Percentiles rank a stretch among this genome's conserved stretches.
phyloP scores from a whole-genome alignment of 805 yeast species.

The Lipomyces yamanashiensis region DNA sequence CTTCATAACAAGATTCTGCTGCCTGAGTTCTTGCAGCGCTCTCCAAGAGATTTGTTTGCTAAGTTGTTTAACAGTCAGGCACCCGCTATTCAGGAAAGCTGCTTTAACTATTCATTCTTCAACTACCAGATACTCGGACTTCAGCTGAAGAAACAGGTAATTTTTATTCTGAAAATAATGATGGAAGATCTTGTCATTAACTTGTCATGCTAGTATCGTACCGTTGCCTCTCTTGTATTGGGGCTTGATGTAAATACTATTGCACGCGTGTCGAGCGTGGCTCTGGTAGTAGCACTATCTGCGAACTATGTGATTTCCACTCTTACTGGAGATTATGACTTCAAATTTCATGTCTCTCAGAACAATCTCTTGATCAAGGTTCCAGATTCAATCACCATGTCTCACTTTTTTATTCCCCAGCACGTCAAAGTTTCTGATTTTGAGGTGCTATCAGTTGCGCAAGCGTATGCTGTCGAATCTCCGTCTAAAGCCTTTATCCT shows the following conservation, averaged over 20 bases:
- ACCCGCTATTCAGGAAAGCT: no score
- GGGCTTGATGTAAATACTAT: neutral
- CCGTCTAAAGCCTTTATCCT: neutral
- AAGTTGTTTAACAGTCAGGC: neutral
- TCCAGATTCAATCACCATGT: neutral
- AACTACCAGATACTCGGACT: no score
- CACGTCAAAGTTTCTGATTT: neutral
- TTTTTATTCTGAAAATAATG: no score
- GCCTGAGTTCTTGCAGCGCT: neutral
- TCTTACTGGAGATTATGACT: constrained; percentile 1
- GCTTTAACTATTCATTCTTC: no score
- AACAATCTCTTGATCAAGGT: constrained; percentile 13
- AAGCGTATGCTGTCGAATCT: neutral
- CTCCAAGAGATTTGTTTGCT: neutral
- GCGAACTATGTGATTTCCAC: neutral
- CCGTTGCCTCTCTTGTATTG: neutral
- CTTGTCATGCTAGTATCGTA: no score
- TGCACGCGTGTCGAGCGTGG: neutral
- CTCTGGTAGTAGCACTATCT: neutral
- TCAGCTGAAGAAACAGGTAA: no score
- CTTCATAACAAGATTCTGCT: no score
- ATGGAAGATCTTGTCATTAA: no score
- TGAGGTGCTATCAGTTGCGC: constrained; percentile 4
- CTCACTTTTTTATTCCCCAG: neutral
- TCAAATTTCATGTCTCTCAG: constrained; percentile 3